Conservation (phyloP, 1,284 basidiomycete species). For the Leccinum pachyderme region DNA sequence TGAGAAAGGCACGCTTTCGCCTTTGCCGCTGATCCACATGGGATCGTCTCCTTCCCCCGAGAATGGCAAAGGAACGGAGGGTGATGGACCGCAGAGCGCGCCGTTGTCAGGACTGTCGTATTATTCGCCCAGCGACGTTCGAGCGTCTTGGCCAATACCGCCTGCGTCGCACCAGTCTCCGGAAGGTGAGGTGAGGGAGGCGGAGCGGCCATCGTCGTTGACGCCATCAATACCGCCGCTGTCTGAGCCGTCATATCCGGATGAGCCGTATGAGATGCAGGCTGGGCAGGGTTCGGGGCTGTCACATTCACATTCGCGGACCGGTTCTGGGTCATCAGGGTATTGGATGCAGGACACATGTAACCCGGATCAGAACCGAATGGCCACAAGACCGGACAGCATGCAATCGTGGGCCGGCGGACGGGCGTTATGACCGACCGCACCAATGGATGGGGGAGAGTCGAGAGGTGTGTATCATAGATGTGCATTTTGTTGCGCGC, state of each 20-base stretch:
- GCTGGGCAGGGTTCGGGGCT: constrained; percentile 35
- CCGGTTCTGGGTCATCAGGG: constrained; percentile 11
- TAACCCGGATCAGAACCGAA: constrained; percentile 4
- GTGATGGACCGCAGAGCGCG: background rate
- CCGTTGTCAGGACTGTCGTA: constrained; percentile 44
- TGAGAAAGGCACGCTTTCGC: background rate
- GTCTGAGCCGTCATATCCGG: background rate
- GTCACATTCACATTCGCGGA: constrained; percentile 4
- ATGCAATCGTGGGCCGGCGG: constrained; percentile 43
- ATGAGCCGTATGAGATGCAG: constrained; percentile 53
- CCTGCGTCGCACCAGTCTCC: constrained; percentile 48
- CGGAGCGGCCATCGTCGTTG: background rate
- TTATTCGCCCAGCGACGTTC: constrained; percentile 68
- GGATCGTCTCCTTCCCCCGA: constrained; percentile 2
- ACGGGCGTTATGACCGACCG: constrained; percentile 36
- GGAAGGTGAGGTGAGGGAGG: constrained; percentile 38
- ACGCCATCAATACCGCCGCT: background rate
- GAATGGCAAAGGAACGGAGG: background rate
- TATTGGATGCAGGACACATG: constrained; percentile 17
- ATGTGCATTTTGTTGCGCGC: background rate
- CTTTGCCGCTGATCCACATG: constrained; percentile 14
- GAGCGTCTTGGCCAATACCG: constrained; percentile 58
- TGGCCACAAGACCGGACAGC: constrained; percentile 33
- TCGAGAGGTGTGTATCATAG: constrained; percentile 18
- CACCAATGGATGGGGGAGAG: background rate